Base-by-base conservation (phyloP, 1,284 basidiomycete genomes). In the Cutaneotrichosporon sp. region DNA sequence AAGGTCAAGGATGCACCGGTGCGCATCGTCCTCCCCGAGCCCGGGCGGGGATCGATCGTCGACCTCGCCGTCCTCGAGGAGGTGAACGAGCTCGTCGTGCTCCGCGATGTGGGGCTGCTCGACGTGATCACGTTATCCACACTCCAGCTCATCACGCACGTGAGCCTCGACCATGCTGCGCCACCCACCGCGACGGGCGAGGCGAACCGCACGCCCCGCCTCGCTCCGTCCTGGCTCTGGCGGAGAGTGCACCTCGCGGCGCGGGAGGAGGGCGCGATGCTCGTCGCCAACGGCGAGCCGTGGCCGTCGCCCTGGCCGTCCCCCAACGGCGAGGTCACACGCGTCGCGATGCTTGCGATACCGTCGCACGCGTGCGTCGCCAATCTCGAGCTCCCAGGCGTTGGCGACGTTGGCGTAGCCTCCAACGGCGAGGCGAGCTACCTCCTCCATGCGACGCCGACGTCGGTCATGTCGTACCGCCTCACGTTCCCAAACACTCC, bases 271-370 rank as follows among this genome's bases (percentile, higher is more conserved):
- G 59, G 53, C 0, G 49, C 61, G 2, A 50, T 74, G 42, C 43
- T 78, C 7, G 49, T 75, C 25, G 70, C 62, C 10, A 66, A 71
- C 59, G 77, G 72, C 3, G 55, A 72, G 18, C 75, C 74, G 3
- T 77, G 74, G 74, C 73, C 74, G 3, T 70, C 71, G 20, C 70
- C 61, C 1, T 55, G 73, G 31, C 74, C 77, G 0, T 74, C 69
- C 45, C 71, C 71, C 0, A 76, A 75, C 50, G 74, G 74, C 11
- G 74, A 77, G 38, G 71, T 77, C 6, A 77, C 77, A 0, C 60
- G 71, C 14, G 72, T 77, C 0, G 65, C 74, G 24, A 69, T 73
- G 67, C 60, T 76, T 1, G 49, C 59, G 5, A 34, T 62, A 9
- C 58, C 54, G 1, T 14, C 22, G 1, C 52, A 62, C 34, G 49